Evolutionary conservation across 306 rosid genomes (phyloP), one percentile per base, ranked within the genome.

Genomic region (Leucaena leucocephala): DNA sequence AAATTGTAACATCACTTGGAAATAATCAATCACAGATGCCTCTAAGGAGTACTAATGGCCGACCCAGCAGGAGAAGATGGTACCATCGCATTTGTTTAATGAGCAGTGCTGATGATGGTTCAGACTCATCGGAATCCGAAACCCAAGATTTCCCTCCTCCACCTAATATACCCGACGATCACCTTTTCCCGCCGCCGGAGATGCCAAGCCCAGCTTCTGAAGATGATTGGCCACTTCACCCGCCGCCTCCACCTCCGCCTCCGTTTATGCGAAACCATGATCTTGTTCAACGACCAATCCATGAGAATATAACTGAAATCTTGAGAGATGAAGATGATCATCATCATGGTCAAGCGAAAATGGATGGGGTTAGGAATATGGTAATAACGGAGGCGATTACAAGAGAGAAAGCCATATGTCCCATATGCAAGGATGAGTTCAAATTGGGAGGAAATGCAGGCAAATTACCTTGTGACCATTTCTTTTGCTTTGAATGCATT

Each of bases 341-440:
- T 64, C 0, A 21, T 21, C 34, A 12, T 11, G n/a, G 27, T 27
- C 1, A 1, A 27, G 27, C 27, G 27, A 27, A 27, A 27, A 27
- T 27, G 27, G 27, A 10, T 8, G 72, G 9, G 5, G 5, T 40
- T 42, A 7, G 36, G 8, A 19, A 22, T 40, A 38, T 68, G 52
- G 48, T 21, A 43, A n/a, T 68, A 39, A 39, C 72, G 35, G 82
- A 85, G 49, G 76, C 34, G 16, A 72, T 85, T 72, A 36, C 75
- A 54, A 79, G 50, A 54, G 86, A 84, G 50, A 87, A 81, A 44
- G 33, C 85, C 3, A 38, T 5, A 0, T 94, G 98, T 54, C 96
- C 97, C 7, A 86, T 94, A 42, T 94, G 98, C 83, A 87, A 79
- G 90, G 96, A 94, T 33, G 92, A 89, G 75, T 90, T 91, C 43